These are phyloP conservation scores for Rhododendron griersonianum DNA, from an alignment of 148 eudicot genomes.

Conservation along the genomic window DNA sequence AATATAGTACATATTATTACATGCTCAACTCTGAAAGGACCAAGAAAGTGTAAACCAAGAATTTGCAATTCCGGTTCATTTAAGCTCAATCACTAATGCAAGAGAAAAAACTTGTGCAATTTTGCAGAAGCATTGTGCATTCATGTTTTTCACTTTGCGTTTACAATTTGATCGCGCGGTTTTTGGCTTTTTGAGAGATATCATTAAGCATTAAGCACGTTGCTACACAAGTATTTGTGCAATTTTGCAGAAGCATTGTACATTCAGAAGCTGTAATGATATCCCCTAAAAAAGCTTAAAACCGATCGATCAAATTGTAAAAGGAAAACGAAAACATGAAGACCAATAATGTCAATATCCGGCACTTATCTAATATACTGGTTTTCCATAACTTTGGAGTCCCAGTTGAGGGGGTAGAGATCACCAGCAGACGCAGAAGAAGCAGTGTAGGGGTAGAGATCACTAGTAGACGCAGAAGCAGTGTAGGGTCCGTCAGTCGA, in stretches of 20 bases:
- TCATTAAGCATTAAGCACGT: background rate
- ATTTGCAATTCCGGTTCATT: background rate
- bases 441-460: background rate
- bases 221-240: no score
- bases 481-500: background rate
- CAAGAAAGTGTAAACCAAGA: background rate
- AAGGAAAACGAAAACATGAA: no score
- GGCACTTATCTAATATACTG: no score
- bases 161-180: background rate
- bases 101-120: background rate
- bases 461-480: slow-evolving; percentile 6
- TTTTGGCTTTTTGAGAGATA: no score
- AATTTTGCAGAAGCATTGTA: no score
- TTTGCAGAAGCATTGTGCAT: background rate
- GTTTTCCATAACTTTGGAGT: no score
- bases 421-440: no score
- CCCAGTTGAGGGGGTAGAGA: no score
- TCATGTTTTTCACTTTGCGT: background rate
- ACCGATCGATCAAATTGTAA: no score
- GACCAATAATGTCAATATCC: no score
- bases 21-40: background rate
- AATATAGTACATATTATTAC: background rate
- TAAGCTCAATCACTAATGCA: background rate
- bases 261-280: no score
- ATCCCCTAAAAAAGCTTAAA: no score